Percentiles rank a stretch among this genome's conserved stretches.
Evolutionary conservation across 2,329 filamentous ascomycete genomes (phyloP).

Genomic region (Trichoderma atrobrunneum): DNA sequence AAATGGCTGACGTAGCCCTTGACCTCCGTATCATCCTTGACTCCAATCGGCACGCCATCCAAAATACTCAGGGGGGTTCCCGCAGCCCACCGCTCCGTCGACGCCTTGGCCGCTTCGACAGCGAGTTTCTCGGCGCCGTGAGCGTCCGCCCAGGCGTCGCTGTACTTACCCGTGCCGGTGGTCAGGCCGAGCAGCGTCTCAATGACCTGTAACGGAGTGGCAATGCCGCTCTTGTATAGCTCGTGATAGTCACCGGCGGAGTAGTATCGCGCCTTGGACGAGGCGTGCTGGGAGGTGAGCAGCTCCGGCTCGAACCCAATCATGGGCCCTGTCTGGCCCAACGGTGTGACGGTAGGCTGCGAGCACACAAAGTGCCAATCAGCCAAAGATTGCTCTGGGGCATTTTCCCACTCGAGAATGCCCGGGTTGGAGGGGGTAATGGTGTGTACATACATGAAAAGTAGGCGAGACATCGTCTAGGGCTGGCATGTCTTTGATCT

Average conservation of each 20-base stretch:
- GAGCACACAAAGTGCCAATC: not conserved
- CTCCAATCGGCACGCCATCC: slow-evolving; percentile 78
- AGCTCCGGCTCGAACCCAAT: slow-evolving; percentile 44
- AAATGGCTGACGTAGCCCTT: slow-evolving; percentile 66
- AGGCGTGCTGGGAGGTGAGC: slow-evolving; percentile 39
- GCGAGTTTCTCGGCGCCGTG: slow-evolving; percentile 57
- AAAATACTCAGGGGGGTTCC: slow-evolving; percentile 65
- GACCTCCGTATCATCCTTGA: slow-evolving; percentile 78
- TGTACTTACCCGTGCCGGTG: slow-evolving; percentile 57
- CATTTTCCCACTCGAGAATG: not conserved
- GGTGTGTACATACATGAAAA: slow-evolving; percentile 45
- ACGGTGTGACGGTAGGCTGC: slow-evolving; percentile 58
- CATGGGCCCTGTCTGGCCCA: slow-evolving; percentile 38
- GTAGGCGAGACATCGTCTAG: slow-evolving; percentile 45
- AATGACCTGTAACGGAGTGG: slow-evolving; percentile 70
- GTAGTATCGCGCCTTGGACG: slow-evolving; percentile 55
- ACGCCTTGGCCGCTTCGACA: slow-evolving; percentile 66
- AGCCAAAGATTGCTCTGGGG: not conserved
- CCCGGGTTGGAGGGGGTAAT: not conserved
- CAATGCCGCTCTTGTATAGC: slow-evolving; percentile 65
- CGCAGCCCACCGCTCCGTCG: slow-evolving; percentile 67
- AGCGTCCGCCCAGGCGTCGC: slow-evolving; percentile 69
- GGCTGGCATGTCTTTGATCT: slow-evolving; percentile 44
- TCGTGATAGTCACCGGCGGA: slow-evolving; percentile 74
- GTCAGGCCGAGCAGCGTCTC: slow-evolving; percentile 71